These are phyloP conservation scores for Lactarius sanguifluus DNA, from an alignment of 768 basidiomycete species.

Conservation along the genomic window DNA sequence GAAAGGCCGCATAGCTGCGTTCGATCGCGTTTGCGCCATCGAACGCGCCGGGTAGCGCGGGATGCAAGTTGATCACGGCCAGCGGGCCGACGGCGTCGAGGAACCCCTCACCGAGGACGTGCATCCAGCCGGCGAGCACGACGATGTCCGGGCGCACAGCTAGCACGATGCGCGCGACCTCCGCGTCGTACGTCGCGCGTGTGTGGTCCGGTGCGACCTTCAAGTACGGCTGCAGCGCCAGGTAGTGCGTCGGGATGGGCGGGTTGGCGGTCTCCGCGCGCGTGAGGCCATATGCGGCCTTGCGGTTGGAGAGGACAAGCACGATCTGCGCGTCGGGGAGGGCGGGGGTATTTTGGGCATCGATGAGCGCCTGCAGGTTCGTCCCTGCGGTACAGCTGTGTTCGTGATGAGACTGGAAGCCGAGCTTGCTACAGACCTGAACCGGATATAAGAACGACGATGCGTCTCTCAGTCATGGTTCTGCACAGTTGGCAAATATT, in stretches of 20 bases:
- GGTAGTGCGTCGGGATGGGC: slow-evolving; percentile 77
- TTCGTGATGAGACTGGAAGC: background rate
- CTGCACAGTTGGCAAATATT: background rate
- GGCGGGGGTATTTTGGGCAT: slow-evolving; percentile 74
- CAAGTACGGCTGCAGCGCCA: slow-evolving; percentile 82
- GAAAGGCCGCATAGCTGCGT: slow-evolving; percentile 86
- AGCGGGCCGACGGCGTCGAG: slow-evolving; percentile 65
- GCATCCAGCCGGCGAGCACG: slow-evolving; percentile 99
- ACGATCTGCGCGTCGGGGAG: slow-evolving; percentile 70
- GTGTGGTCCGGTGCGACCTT: slow-evolving; percentile 71
- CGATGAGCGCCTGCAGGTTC: slow-evolving; percentile 94
- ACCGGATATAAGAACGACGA: slow-evolving; percentile 60
- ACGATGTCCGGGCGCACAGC: slow-evolving; percentile 73
- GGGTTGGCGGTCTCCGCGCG: slow-evolving; percentile 73
- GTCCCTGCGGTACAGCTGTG: slow-evolving; percentile 55
- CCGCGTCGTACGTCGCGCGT: slow-evolving; percentile 80
- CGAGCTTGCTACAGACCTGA: slow-evolving; percentile 44
- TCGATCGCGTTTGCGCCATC: slow-evolving; percentile 92
- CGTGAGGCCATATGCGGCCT: slow-evolving; percentile 83
- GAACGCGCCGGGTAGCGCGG: slow-evolving; percentile 94
- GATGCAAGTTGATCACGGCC: slow-evolving; percentile 94
- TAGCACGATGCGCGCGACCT: slow-evolving; percentile 70
- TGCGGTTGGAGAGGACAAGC: slow-evolving; percentile 89
- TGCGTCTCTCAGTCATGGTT: slow-evolving; percentile 13
- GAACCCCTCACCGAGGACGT: slow-evolving; percentile 83